phyloP scores from a whole-genome alignment of 75 land plant species.

The Azolla pinnata region DNA sequence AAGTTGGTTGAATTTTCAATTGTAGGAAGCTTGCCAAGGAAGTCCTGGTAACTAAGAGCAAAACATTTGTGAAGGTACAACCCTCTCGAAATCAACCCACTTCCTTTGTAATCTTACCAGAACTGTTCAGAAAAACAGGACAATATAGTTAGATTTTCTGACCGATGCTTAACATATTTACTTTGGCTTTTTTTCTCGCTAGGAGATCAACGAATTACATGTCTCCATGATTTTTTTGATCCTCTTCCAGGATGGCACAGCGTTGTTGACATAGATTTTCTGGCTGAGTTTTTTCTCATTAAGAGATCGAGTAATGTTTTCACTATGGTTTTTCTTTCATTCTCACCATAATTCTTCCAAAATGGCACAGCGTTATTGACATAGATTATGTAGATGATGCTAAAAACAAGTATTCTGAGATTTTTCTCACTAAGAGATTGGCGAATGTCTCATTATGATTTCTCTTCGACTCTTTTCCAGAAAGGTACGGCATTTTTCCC shows the following conservation, averaged over 20 bases:
- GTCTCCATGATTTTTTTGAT: too few relatives aligned
- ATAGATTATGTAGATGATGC: too few relatives aligned
- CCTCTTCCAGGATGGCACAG: too few relatives aligned
- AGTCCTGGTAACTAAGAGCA: constrained; percentile 18
- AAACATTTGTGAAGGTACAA: constrained; percentile 28
- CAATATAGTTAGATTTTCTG: neutral
- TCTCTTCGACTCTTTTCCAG: neutral
- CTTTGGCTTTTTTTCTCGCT: too few relatives aligned
- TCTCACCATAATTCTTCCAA: neutral
- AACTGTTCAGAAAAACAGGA: neutral
- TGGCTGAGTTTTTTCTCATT: neutral
- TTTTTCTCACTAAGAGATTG: neutral
- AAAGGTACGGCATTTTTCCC: constrained; percentile 37
- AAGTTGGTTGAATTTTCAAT: too few relatives aligned
- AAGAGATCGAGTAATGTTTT: neutral
- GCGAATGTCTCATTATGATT: neutral
- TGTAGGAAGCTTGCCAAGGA: constrained; percentile 21
- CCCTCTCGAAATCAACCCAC: too few relatives aligned
- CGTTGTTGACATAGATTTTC: too few relatives aligned
- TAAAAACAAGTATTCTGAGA: neutral
- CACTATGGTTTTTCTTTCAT: neutral
- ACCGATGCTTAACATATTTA: too few relatives aligned
- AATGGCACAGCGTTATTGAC: neutral
- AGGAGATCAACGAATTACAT: too few relatives aligned
- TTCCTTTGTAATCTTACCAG: neutral